These are phyloP conservation scores for Glebionis coronaria DNA, from an alignment of 129 eudicot genomes.

Conservation along the genomic window DNA sequence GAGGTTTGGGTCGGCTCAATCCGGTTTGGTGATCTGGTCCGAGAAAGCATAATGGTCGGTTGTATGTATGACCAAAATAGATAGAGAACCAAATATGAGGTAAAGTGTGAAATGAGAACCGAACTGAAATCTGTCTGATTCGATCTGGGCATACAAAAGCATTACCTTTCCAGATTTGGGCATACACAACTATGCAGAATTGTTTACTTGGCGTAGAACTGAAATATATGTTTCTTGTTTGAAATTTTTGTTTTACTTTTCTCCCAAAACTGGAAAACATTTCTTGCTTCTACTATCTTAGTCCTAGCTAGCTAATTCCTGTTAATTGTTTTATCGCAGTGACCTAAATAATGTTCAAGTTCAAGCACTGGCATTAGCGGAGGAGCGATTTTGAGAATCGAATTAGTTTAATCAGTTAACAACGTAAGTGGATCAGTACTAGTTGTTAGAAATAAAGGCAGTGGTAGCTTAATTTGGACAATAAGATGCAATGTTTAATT, in stretches of 20 bases:
- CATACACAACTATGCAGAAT: constrained; percentile 5
- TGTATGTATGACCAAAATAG: too few species aligned
- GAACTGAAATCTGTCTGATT: too few species aligned
- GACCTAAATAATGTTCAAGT: constrained; percentile 16
- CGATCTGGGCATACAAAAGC: too few species aligned
- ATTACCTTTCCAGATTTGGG: constrained; percentile 12
- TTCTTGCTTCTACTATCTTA: background rate
- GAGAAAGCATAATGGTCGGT: too few species aligned
- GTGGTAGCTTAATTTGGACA: constrained; percentile 25
- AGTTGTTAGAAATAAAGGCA: constrained; percentile 23
- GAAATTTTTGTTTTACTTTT: background rate
- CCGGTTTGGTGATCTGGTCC: too few species aligned
- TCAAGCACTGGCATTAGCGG: constrained; percentile 3
- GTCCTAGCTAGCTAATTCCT: constrained; percentile 7
- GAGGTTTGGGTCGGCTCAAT: too few species aligned
- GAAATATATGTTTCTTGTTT: background rate
- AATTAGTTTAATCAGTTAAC: constrained; percentile 21
- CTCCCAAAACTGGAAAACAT: background rate
- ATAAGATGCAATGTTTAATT: constrained; percentile 16
- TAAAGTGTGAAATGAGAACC: too few species aligned
- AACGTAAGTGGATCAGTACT: constrained; percentile 2
- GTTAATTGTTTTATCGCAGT: constrained; percentile 17
- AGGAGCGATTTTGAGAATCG: constrained; percentile 18
- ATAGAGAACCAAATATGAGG: too few species aligned
- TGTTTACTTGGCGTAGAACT: constrained; percentile 6